Evolutionary conservation across 331 rosid species (phyloP), one percentile per base, ranked within the genome.

Genomic region (Saraca asoca): DNA sequence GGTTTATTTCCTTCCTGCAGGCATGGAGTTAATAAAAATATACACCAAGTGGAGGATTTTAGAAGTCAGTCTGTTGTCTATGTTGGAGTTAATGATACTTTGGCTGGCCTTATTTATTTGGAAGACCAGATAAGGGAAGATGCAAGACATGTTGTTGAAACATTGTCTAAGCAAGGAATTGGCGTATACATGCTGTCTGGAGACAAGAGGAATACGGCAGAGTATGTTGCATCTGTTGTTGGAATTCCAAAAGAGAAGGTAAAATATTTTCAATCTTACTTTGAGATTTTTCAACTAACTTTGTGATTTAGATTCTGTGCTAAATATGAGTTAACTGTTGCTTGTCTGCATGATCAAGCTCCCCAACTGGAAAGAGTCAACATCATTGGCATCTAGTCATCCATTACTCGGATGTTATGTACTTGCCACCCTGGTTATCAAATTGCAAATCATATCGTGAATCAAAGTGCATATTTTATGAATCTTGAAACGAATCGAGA

Each of bases 61-160:
- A 59, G 61, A 72, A 86, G 83, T 57, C 94, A 93, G 67, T 93
- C 98, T 6, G 67, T 80, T 58, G 96, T 90, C 54, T 90, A 84
- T 75, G 95, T 93, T 73, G 97, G 94, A 77, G 82, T 90, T 61
- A 77, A 87, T 74, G 83, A 87, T 61, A 65, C 77, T 63, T 71
- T 93, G 58, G 95, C 86, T 59, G 96, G 97, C 58, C 71, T 84
- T 54, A 78, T 93, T 72, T 93, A 84, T 84, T 84, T 87, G 59
- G 90, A 93, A 85, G 97, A 93, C 70, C 91, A 85, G 83, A 82
- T 93, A 79, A 81, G 98, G 81, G 93, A 84, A 70, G 98, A 93
- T 72, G 95, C 98, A 41, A 65, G 82, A 53, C 64, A 76, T 14
- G 91, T 90, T 59, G 80, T 93, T 58, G 84, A 76, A 56, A 64